Evolutionary conservation across 495 filamentous ascomycete species (phyloP).

Genomic region (Pseudevernia furfuracea): DNA sequence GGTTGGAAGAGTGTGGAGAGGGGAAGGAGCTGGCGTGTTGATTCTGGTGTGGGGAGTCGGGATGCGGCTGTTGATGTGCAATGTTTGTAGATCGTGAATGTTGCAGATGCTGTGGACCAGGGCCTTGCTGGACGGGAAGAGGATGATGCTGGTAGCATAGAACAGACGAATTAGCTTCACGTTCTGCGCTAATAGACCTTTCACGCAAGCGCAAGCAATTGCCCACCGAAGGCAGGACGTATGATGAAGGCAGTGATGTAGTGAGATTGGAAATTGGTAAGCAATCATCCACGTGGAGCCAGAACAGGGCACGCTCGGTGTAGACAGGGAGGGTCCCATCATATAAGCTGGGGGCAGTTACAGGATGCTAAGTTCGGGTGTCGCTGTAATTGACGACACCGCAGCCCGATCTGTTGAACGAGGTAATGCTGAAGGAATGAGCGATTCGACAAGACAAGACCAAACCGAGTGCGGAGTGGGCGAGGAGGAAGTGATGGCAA

Average conservation of each 20-base stretch:
- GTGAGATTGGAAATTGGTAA: slow-evolving; percentile 1
- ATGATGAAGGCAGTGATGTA: neutral
- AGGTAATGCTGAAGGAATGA: neutral
- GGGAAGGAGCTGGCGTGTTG: slow-evolving; percentile 53
- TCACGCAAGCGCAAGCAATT: slow-evolving; percentile 2
- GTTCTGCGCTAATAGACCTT: neutral
- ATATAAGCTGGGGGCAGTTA: slow-evolving; percentile 6
- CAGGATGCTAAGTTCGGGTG: neutral
- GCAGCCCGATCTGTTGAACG: neutral
- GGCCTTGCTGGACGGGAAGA: slow-evolving; percentile 38
- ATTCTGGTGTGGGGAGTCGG: slow-evolving; percentile 43
- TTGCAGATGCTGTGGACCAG: slow-evolving; percentile 49
- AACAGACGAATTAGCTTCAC: slow-evolving; percentile 28
- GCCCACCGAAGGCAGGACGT: neutral
- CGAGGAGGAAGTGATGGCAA: neutral
- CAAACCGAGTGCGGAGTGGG: neutral
- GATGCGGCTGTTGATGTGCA: slow-evolving; percentile 54
- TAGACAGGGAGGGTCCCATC: slow-evolving; percentile 10
- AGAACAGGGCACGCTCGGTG: slow-evolving; percentile 7
- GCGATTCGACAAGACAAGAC: neutral
- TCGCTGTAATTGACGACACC: neutral
- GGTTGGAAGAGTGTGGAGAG: slow-evolving; percentile 42
- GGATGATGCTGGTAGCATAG: slow-evolving; percentile 37
- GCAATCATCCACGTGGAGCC: neutral
- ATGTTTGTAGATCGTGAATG: slow-evolving; percentile 58